phyloP scores from a whole-genome alignment of 163 green algal species.

The Scenedesmus sp. region DNA sequence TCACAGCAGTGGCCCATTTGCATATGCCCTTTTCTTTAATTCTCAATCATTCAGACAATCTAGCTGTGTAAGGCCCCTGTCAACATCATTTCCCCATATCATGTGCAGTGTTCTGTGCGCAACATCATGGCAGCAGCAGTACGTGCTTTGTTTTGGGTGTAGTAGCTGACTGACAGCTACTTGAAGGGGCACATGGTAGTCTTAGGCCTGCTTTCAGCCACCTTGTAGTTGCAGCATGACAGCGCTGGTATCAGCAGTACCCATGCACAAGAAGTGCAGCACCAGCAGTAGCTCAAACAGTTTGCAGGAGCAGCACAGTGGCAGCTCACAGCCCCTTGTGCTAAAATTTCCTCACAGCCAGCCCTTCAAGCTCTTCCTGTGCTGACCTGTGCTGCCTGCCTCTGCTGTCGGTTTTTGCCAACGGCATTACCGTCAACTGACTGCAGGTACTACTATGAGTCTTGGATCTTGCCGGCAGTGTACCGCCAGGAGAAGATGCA shows the following conservation, averaged over 20 bases:
- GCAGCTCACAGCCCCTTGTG: not conserved
- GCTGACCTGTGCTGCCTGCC: not conserved
- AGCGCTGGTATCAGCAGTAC: not conserved
- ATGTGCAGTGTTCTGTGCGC: not conserved
- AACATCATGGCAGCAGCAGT: not conserved
- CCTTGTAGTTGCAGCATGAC: not conserved
- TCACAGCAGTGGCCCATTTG: not conserved
- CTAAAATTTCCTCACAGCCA: not conserved
- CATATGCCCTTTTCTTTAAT: no score
- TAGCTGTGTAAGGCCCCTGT: no score
- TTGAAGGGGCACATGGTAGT: no score
- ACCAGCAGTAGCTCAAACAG: not conserved
- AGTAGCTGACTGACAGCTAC: no score
- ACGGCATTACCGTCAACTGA: not conserved
- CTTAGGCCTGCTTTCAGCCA: no score
- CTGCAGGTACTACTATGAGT: constrained; percentile 56
- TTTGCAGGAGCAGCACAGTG: not conserved
- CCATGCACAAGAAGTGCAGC: not conserved
- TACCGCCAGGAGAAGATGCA: constrained; percentile 78
- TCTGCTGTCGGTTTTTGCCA: not conserved
- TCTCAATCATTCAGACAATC: no score
- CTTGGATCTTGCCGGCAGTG: constrained; percentile 69
- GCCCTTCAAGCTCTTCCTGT: not conserved
- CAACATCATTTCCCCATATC: not conserved
- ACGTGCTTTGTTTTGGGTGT: not conserved